These are phyloP conservation scores for Xylona heveae DNA, from an alignment of 495 filamentous ascomycete genomes.

Conservation along the genomic window DNA sequence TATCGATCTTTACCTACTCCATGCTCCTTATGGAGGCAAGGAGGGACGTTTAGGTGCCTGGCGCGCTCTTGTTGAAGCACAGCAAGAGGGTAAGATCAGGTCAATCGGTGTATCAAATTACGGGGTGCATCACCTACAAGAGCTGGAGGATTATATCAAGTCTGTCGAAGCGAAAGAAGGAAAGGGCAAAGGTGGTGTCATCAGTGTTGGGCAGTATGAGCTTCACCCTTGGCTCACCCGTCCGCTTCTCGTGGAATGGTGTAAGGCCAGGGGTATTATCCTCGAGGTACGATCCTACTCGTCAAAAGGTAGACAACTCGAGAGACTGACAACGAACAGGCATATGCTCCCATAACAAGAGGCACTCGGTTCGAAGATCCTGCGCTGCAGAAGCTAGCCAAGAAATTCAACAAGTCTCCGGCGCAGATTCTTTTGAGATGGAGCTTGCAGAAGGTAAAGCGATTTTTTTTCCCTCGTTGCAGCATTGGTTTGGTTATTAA, in stretches of 20 bases:
- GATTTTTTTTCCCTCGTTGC: neutral
- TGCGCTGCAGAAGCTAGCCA: constrained; percentile 30
- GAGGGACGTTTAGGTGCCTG: constrained; percentile 35
- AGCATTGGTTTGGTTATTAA: neutral
- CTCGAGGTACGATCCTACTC: constrained; percentile 23
- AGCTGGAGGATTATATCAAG: constrained; percentile 56
- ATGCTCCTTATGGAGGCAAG: constrained; percentile 36
- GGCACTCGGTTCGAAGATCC: constrained; percentile 44
- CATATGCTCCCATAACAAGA: constrained; percentile 61
- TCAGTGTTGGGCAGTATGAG: constrained; percentile 76
- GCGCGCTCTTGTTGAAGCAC: constrained; percentile 39
- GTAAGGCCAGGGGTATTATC: constrained; percentile 39
- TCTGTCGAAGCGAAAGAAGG: constrained; percentile 35
- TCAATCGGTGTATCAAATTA: constrained; percentile 49
- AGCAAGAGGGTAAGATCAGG: constrained; percentile 39
- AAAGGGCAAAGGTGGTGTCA: constrained; percentile 46
- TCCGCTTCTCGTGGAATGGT: constrained; percentile 58
- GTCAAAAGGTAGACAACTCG: neutral
- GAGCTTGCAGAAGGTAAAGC: constrained; percentile 58
- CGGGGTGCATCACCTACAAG: constrained; percentile 44
- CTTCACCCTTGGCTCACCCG: constrained; percentile 77
- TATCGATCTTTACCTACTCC: constrained; percentile 26
- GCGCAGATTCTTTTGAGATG: constrained; percentile 70
- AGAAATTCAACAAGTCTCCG: constrained; percentile 50
- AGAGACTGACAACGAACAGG: constrained; percentile 13